Base-by-base conservation (phyloP, 768 basidiomycete genomes). In the Xerocomellus chrysenteron region DNA sequence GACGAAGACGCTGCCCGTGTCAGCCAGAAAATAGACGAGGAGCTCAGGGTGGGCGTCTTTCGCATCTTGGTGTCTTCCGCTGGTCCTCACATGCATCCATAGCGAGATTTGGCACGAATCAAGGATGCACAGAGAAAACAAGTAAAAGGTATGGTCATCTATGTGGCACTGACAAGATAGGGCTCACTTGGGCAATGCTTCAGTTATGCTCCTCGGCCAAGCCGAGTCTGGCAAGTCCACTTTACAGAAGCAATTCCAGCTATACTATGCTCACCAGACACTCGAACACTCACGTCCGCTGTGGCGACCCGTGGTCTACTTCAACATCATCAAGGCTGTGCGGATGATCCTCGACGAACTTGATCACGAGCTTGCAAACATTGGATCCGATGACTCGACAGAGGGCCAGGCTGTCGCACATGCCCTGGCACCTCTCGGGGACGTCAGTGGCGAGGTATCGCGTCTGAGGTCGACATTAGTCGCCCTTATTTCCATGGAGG, bases 161-260 rank as follows among this genome's bases (percentile, higher is more conserved):
- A 47, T 56, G 21, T 52, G 28, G 10, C 50, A 28, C 57, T 2
- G 9, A 17, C 8, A 16, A 30, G 33, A 40, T 44, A 30, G 19
- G 19, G 32, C 60, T 69, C 58, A 54, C 57, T 19, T 13, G 32
- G 7, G 26, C 13, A 50, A 26, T 46, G 12, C 52, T 21, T 4
- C 60, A 87, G 86, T 90, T 36, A 83, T 91, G 75, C 78, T 91
- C 10, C 79, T 92, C 32, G 89, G 89, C 17, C 89, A 92, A 66
- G 88, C 89, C 56, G 89, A 89, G 69, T 84, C 84, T 48, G 89
- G 89, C 37, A 93, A 93, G 72, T 90, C 89, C 2, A 92, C 91
- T 3, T 78, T 92, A 13, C 88, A 87, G 65, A 92, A 92, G 65
- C 90, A 92, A 69, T 90, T 92, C 65, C 89, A 92, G 65, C 78